Evolutionary conservation across 352 stramenopile genomes (phyloP), one percentile per base, ranked within the genome.

Genomic region (Peronospora destructor): DNA sequence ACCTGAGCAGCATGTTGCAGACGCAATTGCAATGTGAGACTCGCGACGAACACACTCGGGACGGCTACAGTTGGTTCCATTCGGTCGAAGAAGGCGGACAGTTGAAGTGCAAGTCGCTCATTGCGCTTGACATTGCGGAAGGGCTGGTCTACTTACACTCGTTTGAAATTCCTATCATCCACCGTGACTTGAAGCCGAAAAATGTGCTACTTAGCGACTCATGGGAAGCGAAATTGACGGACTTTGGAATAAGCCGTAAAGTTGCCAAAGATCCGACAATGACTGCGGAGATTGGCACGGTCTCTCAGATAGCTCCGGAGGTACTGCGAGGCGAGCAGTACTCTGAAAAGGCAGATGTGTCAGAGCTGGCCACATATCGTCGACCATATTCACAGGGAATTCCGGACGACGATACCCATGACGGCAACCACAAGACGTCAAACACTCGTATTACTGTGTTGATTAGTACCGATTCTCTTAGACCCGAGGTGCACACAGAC

Each of bases 301-400:
- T 71, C 0, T 73, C 57, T 10, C 89, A 73, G 74, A 84, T 78
- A 25, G 79, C 78, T 1, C 80, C 80, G 1, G 80, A 91, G 58
- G 73, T 90, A 14, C 45, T 91, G 23, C 47, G 64, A 13, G 72
- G 72, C 17, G 59, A 85, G 34, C 56, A 68, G 4, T 90, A 83
- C 59, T 82, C 67, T 11, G 69, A 85, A 51, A 80, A 80, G 50
- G 70, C 76, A 1, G 80, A 91, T 43, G 68, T 91, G 14, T 91
- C 66, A 0, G 73, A 84, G 44, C 16, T 84, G 11, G 73, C 82
- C 46, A 81, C 73, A 1, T 74, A 61, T 44, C 44, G 52, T 9
- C 56, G 57, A 12, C 61, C 61, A 1, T 70, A 70, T 12, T 53
- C 57, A 2, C 32, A 55, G 13, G 52, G 56, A 8, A 55, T 64